Base-by-base conservation (phyloP, 257 asterid genomes). In the Gynochthodes officinalis region DNA sequence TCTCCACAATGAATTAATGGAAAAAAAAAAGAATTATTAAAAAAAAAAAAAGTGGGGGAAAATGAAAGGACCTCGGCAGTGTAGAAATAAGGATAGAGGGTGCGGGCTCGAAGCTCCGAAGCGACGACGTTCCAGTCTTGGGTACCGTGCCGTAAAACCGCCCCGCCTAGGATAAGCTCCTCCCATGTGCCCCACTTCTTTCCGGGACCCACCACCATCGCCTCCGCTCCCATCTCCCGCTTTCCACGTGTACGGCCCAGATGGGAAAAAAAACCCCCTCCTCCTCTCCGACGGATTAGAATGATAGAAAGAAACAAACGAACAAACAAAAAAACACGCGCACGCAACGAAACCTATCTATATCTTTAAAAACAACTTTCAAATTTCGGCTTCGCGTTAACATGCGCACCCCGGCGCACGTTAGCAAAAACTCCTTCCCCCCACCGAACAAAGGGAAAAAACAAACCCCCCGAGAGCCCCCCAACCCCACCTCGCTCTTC, bases 101-200 rank as follows among this genome's bases (percentile, higher is more conserved):
- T 78, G 64, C 97, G 90, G 49, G 88, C 67, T n/a, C 82, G 90
- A 32, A 90, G 86, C 88, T 87, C 94, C 80, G 84, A 83, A 55
- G 93, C 93, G 88, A 90, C 92, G 92, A 72, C 87, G 88, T 86
- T 80, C 97, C 97, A 90, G 62, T 84, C 88, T 33, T 46, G 54
- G 2, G 83, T 76, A 60, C 97, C 97, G 85, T 84, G 84, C 74
- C 89, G 68, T 32, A 81, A 72, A 7, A 92, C 97, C 5, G 98
- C 98, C 52, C 96, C 89, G 13, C 94, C 97, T 5, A 90, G 77
- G 70, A 92, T 71, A 18, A 92, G 89, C 82, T 92, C 98, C 79
- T 92, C 98, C 97, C 97, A 88, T 50, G 98, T 88, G 72, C 93
- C 96, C 98, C 98, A 92, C 84, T 40, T 80, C 67, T 25, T 74